These are phyloP conservation scores for Populus simonii DNA, from an alignment of 345 rosid species.

Conservation along the genomic window DNA sequence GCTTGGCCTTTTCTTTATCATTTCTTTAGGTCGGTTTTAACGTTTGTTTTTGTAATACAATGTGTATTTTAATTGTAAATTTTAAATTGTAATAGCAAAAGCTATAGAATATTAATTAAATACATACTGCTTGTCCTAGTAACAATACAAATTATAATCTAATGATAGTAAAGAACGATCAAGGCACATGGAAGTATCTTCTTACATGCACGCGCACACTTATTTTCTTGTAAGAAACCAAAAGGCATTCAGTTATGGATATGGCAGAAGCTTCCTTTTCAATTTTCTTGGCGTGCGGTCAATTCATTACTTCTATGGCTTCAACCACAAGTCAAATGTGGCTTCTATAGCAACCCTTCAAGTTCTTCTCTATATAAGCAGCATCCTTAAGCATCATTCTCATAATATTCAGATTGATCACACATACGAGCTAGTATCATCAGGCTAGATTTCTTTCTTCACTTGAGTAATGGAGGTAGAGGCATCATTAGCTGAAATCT, in stretches of 20 bases:
- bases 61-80: too few species aligned
- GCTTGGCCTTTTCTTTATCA: too few species aligned
- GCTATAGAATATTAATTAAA: too few species aligned
- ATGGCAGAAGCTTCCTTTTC: not conserved
- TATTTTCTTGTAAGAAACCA: not conserved
- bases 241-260: not conserved
- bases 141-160: too few species aligned
- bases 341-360: not conserved
- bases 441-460: not conserved
- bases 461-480: constrained; percentile 1
- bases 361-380: not conserved
- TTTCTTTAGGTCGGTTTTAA: too few species aligned
- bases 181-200: too few species aligned
- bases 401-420: not conserved
- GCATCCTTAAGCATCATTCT: not conserved
- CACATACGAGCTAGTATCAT: not conserved
- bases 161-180: too few species aligned
- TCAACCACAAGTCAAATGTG: not conserved
- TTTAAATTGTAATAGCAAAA: too few species aligned
- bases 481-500: constrained; percentile 19
- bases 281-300: not conserved
- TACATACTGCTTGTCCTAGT: too few species aligned
- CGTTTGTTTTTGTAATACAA: too few species aligned
- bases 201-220: too few species aligned
- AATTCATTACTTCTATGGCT: not conserved